A percentile compares a stretch with the other conserved stretches of the same genome.
These are phyloP conservation scores for Corymbia citriodora DNA, from an alignment of 441 rosid genomes.

Conservation along the genomic window DNA sequence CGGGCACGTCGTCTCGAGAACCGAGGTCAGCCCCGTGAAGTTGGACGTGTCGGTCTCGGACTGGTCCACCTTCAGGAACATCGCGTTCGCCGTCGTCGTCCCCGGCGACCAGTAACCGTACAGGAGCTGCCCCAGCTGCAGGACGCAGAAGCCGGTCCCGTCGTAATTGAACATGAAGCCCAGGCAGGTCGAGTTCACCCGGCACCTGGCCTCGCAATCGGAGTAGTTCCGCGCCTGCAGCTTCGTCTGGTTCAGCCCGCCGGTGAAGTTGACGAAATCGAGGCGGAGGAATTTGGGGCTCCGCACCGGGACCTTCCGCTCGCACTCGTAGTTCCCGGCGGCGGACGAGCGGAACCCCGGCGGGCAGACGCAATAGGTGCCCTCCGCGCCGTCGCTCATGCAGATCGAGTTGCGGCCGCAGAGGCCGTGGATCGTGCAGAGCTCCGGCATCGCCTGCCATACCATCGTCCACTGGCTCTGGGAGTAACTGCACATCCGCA, in stretches of 20 bases:
- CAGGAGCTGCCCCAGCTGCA: constrained; percentile 29
- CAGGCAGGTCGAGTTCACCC: constrained; percentile 10
- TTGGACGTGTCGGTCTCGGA: constrained; percentile 29
- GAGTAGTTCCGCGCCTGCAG: constrained; percentile 22
- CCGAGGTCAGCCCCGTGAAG: constrained; percentile 44
- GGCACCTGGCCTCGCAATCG: constrained; percentile 34
- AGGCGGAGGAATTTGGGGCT: constrained; percentile 40
- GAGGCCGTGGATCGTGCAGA: constrained; percentile 39
- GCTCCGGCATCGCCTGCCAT: constrained; percentile 53
- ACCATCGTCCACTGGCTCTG: constrained; percentile 22
- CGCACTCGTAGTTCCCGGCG: constrained; percentile 14
- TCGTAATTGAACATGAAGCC: constrained; percentile 56
- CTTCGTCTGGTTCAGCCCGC: constrained; percentile 25
- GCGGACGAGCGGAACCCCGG: constrained; percentile 30
- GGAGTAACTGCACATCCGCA: constrained; percentile 34
- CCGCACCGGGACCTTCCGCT: constrained; percentile 19
- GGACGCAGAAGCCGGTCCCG: constrained; percentile 45
- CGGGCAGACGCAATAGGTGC: constrained; percentile 45
- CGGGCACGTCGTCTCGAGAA: constrained; percentile 53
- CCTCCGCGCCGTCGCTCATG: constrained; percentile 24
- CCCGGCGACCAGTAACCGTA: constrained; percentile 71
- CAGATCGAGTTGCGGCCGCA: constrained; percentile 65
- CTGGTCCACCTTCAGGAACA: constrained; percentile 41
- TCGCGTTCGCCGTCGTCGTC: constrained; percentile 14
- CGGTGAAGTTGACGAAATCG: constrained; percentile 58